phyloP scores from a whole-genome alignment of 192 early-diverging fungal genomes.

The Coemansia guatemalensis region DNA sequence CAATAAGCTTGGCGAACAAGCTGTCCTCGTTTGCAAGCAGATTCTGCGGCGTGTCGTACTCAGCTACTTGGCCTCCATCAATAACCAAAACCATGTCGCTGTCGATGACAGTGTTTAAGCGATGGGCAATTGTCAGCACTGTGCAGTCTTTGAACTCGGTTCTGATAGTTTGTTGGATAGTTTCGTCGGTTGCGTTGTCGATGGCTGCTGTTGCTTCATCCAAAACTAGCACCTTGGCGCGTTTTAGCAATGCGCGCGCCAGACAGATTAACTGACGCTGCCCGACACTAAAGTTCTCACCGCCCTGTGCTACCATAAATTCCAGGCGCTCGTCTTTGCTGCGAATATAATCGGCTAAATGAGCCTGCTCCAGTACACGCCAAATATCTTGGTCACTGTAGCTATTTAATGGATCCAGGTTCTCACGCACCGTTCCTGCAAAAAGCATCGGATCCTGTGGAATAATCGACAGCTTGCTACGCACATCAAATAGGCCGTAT shows the following conservation, averaged over 20 bases:
- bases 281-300: too few species aligned
- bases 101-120: too few species aligned
- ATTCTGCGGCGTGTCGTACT: conserved; percentile 66
- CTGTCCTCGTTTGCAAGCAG: conserved; percentile 48
- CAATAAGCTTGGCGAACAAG: conserved; percentile 5
- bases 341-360: conserved; percentile 66
- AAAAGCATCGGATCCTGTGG: conserved; percentile 84
- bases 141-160: too few species aligned
- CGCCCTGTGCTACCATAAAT: conserved; percentile 50
- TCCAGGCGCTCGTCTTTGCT: conserved; percentile 65
- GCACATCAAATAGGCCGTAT: too few species aligned
- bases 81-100: conserved; percentile 75
- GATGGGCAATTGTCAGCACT: too few species aligned
- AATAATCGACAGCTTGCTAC: conserved; percentile 80
- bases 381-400: conserved; percentile 53
- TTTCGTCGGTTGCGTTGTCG: conserved; percentile 58
- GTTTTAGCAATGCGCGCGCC: conserved; percentile 67
- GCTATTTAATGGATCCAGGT: conserved; percentile 61
- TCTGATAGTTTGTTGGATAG: too few species aligned
- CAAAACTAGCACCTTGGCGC: conserved; percentile 72
- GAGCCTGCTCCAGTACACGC: conserved; percentile 65
- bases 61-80: conserved; percentile 67
- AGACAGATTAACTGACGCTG: conserved; percentile 78
- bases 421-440: conserved; percentile 62
- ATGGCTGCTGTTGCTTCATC: conserved; percentile 86